Evolutionary conservation across 2,329 filamentous ascomycete genomes (phyloP).

Genomic region (Cytospora chrysosperma): DNA sequence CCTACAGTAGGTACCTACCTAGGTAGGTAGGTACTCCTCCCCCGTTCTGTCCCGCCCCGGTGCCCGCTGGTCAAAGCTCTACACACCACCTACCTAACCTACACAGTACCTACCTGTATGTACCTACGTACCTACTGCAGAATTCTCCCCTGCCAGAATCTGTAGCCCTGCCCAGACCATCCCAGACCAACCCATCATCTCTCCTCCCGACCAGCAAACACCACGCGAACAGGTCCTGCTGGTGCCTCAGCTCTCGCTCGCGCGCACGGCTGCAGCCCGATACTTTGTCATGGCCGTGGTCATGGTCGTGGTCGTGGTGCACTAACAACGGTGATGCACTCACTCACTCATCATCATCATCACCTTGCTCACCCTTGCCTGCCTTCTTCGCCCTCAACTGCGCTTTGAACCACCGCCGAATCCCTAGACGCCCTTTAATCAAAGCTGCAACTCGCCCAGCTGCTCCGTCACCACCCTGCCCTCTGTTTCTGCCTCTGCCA

Average conservation of each 20-base stretch:
- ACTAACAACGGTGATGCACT: no score
- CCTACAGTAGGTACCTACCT: neutral
- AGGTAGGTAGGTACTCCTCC: neutral
- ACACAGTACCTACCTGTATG: no score
- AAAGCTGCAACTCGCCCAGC: conserved; percentile 11
- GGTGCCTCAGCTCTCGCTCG: neutral
- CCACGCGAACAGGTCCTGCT: neutral
- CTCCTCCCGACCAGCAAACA: neutral
- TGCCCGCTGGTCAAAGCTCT: neutral
- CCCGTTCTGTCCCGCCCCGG: no score
- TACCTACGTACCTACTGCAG: no score
- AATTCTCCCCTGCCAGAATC: no score
- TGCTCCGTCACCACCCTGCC: conserved; percentile 8
- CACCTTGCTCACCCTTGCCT: conserved; percentile 7
- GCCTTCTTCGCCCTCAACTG: conserved; percentile 12
- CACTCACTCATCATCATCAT: neutral
- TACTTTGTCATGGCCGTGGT: neutral
- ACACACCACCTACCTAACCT: neutral
- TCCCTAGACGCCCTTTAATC: conserved; percentile 19
- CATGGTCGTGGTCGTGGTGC: neutral
- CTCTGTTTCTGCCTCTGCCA: neutral
- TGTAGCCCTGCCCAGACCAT: neutral
- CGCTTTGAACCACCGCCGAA: conserved; percentile 15
- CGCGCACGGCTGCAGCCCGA: neutral
- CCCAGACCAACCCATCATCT: neutral